Base-by-base conservation (phyloP, 1,139 yeast species). In the Candida pseudoviswanathii region DNA sequence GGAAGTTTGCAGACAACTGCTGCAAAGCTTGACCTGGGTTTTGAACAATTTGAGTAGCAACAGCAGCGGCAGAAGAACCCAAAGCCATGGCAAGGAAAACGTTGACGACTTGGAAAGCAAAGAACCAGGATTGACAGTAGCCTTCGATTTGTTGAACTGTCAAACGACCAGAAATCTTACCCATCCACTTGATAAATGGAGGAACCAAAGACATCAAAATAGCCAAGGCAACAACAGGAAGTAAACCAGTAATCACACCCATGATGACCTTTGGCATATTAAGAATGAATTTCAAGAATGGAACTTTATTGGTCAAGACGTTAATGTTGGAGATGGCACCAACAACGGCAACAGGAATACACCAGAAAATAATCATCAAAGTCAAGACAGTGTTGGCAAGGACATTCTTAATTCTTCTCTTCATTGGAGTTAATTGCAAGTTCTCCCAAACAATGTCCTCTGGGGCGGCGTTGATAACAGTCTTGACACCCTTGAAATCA, bases 311-410 rank as follows among this genome's bases (percentile, higher is more conserved):
- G 37, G 86, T 88, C 66, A 91, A 75, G 59, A 78, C 80, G 55
- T 86, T 83, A 59, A 94, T 80, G 70, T 92, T 92, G 24, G 98
- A 91, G 57, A 94, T 81, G 62, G 86, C 76, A 85, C 98, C 98
- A 49, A 94, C 97, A 66, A 90, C 89, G 2, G 97, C 96, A 47
- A 92, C 97, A 16, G 98, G 98, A 60, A 91, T 78, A 52, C 96
- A 81, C 98, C 98, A 94, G 65, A 91, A 86, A 49, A 92, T 79
- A 54, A 90, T 81, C 62, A 86, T 68, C 47, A 77, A 67, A 26
- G 81, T 72, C 54, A 81, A 71, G 47, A 80, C 65, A 8, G 81
- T 67, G 24, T 64, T 60, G 38, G 80, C 80, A 54, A 78, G 59
- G 27, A 70, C 44, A 47, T 65, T 66, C 60, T 80, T 77, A 24